Percentiles rank a stretch among this genome's conserved stretches.
phyloP scores from a whole-genome alignment of 345 rosid genomes.

The Sonneratia caseolaris region DNA sequence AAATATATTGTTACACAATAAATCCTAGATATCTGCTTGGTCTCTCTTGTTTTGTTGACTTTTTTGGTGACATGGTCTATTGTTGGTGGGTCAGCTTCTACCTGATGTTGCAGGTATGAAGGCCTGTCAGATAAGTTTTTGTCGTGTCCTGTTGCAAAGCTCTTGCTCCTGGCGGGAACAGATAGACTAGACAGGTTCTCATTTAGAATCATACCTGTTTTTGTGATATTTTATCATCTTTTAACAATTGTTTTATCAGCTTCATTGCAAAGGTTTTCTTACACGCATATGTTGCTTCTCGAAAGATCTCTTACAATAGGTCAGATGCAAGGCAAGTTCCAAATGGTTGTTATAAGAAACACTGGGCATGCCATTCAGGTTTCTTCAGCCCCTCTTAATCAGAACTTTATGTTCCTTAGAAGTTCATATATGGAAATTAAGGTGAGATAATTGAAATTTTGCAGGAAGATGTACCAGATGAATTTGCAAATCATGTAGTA shows the following conservation, averaged over 20 bases:
- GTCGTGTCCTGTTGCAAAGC: slow-evolving; percentile 75
- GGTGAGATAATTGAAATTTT: background rate
- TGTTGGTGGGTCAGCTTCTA: background rate
- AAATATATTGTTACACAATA: background rate
- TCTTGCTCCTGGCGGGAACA: slow-evolving; percentile 80
- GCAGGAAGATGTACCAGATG: slow-evolving; percentile 95
- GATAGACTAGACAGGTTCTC: slow-evolving; percentile 79
- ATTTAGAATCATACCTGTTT: background rate
- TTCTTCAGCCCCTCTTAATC: background rate
- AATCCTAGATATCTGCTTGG: background rate
- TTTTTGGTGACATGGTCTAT: background rate
- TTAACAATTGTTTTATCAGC: background rate
- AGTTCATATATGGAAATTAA: background rate
- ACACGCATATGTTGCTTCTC: background rate
- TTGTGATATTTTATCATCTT: background rate
- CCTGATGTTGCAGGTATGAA: slow-evolving; percentile 62
- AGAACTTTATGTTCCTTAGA: background rate
- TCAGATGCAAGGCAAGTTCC: slow-evolving; percentile 99
- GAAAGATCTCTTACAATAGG: slow-evolving; percentile 84
- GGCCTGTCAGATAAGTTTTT: slow-evolving; percentile 88
- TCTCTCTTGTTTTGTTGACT: background rate
- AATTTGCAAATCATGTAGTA: slow-evolving; percentile 51
- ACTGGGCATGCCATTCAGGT: slow-evolving; percentile 99
- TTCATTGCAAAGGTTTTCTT: background rate
- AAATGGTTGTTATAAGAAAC: slow-evolving; percentile 89